A percentile compares a stretch with the other conserved stretches of the same genome.
These are phyloP conservation scores for Puccinia brachypodii DNA, from an alignment of 1,284 basidiomycete genomes.

Conservation along the genomic window DNA sequence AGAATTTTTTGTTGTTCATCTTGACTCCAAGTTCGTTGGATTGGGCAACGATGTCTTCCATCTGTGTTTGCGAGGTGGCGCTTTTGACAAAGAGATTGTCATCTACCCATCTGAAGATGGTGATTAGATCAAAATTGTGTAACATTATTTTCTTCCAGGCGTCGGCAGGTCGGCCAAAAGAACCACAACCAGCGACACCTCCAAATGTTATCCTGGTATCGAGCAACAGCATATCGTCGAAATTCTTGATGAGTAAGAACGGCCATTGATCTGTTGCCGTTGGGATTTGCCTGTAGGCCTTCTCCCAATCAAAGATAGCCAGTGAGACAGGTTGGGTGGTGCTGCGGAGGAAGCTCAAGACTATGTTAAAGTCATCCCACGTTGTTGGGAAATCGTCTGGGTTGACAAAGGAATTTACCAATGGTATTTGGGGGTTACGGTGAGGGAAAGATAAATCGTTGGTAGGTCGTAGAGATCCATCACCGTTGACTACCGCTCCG, in stretches of 20 bases:
- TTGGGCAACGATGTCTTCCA: not conserved
- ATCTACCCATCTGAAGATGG: slow-evolving; percentile 7
- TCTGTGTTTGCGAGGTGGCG: not conserved
- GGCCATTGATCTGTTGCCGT: slow-evolving; percentile 7
- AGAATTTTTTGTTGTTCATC: not conserved
- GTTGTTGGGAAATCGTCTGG: not conserved
- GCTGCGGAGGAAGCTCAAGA: not conserved
- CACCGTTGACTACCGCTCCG: not conserved
- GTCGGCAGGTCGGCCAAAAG: not conserved
- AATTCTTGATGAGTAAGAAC: not conserved
- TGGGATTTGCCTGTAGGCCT: slow-evolving; percentile 1
- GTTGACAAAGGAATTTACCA: not conserved
- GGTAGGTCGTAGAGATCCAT: not conserved
- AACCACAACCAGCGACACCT: not conserved
- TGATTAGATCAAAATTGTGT: not conserved
- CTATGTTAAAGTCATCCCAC: slow-evolving; percentile 3
- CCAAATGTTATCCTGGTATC: slow-evolving; percentile 11
- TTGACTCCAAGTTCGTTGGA: not conserved
- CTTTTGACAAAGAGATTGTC: slow-evolving; percentile 1
- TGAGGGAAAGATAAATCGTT: not conserved
- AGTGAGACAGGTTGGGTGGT: too few relatives aligned
- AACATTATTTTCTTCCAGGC: slow-evolving; percentile 6
- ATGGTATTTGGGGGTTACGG: not conserved
- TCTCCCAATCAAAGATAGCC: slow-evolving; percentile 4
- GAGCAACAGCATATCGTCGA: not conserved